phyloP scores from a whole-genome alignment of 768 basidiomycete species.

The Lyophyllum decastes region DNA sequence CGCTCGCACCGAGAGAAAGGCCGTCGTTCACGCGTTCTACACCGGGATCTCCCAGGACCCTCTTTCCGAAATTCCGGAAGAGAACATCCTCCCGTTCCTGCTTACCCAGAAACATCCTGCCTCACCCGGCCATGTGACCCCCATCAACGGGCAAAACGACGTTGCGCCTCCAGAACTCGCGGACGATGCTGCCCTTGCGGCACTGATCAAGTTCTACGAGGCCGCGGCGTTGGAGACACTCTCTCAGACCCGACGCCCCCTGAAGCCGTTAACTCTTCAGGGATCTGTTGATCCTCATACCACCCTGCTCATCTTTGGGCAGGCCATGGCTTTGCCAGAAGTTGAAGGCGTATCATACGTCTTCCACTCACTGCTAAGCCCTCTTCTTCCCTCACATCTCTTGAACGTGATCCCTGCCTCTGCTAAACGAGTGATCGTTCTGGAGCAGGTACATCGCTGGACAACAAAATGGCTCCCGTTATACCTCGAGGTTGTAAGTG shows the following conservation, averaged over 20 bases:
- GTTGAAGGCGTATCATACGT: slow-evolving; percentile 66
- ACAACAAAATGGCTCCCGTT: slow-evolving; percentile 86
- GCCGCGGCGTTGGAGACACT: slow-evolving; percentile 66
- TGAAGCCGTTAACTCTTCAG: slow-evolving; percentile 52
- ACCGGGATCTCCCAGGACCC: slow-evolving; percentile 36
- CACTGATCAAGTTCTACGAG: slow-evolving; percentile 64
- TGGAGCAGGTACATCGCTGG: slow-evolving; percentile 80
- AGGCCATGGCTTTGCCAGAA: slow-evolving; percentile 37
- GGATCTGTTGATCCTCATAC: slow-evolving; percentile 64
- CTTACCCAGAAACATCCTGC: slow-evolving; percentile 42
- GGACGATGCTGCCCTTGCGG: slow-evolving; percentile 26
- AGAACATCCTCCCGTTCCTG: slow-evolving; percentile 62
- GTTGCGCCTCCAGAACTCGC: neutral
- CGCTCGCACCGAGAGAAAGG: slow-evolving; percentile 66
- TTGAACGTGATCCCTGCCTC: slow-evolving; percentile 60
- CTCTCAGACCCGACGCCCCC: slow-evolving; percentile 58
- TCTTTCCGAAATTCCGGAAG: slow-evolving; percentile 56
- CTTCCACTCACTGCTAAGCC: slow-evolving; percentile 66
- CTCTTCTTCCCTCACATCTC: slow-evolving; percentile 64
- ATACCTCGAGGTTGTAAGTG: slow-evolving; percentile 78
- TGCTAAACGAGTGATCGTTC: slow-evolving; percentile 68
- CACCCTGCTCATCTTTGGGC: slow-evolving; percentile 73
- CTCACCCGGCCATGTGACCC: slow-evolving; percentile 31
- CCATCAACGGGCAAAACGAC: slow-evolving; percentile 5
- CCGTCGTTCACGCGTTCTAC: slow-evolving; percentile 88